phyloP scores from a whole-genome alignment of 495 filamentous ascomycete genomes.

The Aspergillus ostianus region DNA sequence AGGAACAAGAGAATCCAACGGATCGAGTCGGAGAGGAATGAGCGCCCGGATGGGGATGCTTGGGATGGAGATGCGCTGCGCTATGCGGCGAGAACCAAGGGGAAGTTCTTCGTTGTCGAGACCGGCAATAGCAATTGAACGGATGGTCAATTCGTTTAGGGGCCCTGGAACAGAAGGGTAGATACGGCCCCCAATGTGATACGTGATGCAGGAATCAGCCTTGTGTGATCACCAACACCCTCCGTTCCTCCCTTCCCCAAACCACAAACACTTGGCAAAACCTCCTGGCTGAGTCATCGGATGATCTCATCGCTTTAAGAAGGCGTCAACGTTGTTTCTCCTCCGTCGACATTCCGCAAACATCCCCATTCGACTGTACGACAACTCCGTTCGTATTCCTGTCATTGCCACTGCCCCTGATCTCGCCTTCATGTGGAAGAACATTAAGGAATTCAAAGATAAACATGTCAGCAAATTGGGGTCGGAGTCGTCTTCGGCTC shows the following conservation, averaged over 20 bases:
- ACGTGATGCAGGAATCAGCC: slow-evolving; percentile 7
- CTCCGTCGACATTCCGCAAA: not conserved
- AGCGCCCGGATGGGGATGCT: slow-evolving; percentile 34
- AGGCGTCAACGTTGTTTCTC: slow-evolving; percentile 10
- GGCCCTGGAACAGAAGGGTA: not conserved
- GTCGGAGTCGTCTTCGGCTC: slow-evolving; percentile 23
- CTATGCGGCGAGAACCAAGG: slow-evolving; percentile 62
- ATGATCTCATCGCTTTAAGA: slow-evolving; percentile 13
- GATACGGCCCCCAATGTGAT: not conserved
- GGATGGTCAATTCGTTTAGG: not conserved
- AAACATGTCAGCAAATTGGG: slow-evolving; percentile 37
- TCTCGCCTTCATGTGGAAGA: slow-evolving; percentile 35
- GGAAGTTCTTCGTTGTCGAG: slow-evolving; percentile 78
- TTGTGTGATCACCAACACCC: slow-evolving; percentile 9
- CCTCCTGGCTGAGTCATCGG: slow-evolving; percentile 16
- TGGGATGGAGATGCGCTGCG: slow-evolving; percentile 69
- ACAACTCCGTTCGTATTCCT: not conserved
- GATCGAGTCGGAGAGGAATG: slow-evolving; percentile 27
- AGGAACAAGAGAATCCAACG: slow-evolving; percentile 47
- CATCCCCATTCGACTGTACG: not conserved
- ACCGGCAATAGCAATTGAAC: slow-evolving; percentile 34
- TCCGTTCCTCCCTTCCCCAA: slow-evolving; percentile 1
- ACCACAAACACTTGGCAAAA: slow-evolving; percentile 4
- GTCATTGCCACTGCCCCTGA: not conserved
- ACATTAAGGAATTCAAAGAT: slow-evolving; percentile 42